A percentile compares a stretch with the other conserved stretches of the same genome.
Conservation (phyloP, 768 basidiomycete species). For the Amanita muscaria region DNA sequence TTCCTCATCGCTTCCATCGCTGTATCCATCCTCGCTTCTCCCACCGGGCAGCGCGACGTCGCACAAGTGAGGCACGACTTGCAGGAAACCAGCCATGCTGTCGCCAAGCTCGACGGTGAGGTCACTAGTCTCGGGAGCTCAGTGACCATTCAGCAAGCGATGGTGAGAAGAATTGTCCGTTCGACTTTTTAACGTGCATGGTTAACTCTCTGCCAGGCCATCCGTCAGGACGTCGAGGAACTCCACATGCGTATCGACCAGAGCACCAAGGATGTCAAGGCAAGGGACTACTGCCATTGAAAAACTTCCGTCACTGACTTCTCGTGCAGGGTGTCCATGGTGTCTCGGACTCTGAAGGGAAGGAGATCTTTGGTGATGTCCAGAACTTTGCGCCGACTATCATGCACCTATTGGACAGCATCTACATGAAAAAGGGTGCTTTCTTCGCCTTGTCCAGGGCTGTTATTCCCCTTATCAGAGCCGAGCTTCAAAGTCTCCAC, state of each 20-base stretch:
- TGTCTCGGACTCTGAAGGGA: neutral
- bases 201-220: neutral
- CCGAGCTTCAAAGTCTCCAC: neutral
- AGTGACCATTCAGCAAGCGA: neutral
- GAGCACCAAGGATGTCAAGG: conserved; percentile 1
- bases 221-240: neutral
- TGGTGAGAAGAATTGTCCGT: neutral
- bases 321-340: neutral
- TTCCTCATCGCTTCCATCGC: conserved; percentile 1
- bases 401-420: neutral
- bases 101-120: neutral
- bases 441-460: neutral
- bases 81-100: neutral
- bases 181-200: neutral
- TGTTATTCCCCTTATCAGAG: neutral
- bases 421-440: neutral
- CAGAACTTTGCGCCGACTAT: neutral
- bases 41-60: conserved; percentile 3
- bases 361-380: neutral
- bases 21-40: conserved; percentile 1
- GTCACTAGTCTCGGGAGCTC: neutral
- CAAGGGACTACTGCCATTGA: neutral
- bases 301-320: neutral
- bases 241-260: neutral
- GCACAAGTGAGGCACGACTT: neutral